A percentile compares a stretch with the other conserved stretches of the same genome.
Conservation (phyloP, 352 stramenopile genomes). For the Globisporangium carolinianum region DNA sequence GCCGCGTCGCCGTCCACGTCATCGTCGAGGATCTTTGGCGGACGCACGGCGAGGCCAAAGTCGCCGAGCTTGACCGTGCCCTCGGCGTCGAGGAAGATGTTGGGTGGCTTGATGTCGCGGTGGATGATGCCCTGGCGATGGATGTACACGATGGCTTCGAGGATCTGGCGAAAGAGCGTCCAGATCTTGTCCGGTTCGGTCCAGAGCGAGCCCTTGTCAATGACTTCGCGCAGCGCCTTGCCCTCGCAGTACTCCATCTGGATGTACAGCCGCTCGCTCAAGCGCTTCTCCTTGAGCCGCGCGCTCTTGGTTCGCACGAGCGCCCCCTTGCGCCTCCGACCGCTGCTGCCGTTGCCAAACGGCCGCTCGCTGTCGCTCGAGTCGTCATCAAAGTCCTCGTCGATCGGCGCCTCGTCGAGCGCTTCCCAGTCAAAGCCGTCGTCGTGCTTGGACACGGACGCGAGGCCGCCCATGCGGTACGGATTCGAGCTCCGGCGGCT, state of each 20-base stretch:
- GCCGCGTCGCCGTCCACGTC: conserved; percentile 24
- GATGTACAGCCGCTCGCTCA: conserved; percentile 84
- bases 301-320: neutral
- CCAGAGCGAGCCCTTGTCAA: conserved; percentile 86
- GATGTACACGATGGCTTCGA: conserved; percentile 94
- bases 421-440: conserved; percentile 69
- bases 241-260: conserved; percentile 96
- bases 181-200: conserved; percentile 89
- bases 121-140: conserved; percentile 92
- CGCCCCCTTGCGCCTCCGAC: conserved; percentile 8
- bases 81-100: conserved; percentile 93
- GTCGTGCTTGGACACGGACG: conserved; percentile 22
- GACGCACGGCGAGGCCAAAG: conserved; percentile 91
- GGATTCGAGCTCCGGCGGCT: conserved; percentile 37
- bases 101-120: conserved; percentile 89
- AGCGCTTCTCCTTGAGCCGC: conserved; percentile 23
- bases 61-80: conserved; percentile 91
- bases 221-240: conserved; percentile 91
- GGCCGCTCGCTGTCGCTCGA: conserved; percentile 24
- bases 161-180: conserved; percentile 92
- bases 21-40: conserved; percentile 44
- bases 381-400: conserved; percentile 18
- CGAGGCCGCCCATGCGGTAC: conserved; percentile 5
- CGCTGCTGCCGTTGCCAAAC: conserved; percentile 19
- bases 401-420: conserved; percentile 44